Evolutionary conservation across 2,329 filamentous ascomycete genomes (phyloP).

Genomic region (Epichloe gansuensis): DNA sequence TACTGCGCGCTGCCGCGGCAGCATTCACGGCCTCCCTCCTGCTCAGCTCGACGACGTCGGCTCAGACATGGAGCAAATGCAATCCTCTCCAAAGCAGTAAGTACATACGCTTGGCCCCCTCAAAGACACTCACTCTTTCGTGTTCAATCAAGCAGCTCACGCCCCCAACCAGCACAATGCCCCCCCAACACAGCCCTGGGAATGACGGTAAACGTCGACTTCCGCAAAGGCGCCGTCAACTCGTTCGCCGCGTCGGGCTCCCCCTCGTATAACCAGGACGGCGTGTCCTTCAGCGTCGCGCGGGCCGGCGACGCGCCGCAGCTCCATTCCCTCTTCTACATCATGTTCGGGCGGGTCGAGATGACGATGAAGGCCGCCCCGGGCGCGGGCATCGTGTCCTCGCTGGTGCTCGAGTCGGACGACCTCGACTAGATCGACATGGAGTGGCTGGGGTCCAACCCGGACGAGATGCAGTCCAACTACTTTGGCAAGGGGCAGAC

Average conservation of each 20-base stretch:
- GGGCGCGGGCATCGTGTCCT: constrained; percentile 85
- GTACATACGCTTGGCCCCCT: constrained; percentile 6
- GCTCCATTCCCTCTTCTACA: constrained; percentile 85
- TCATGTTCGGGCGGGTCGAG: constrained; percentile 95
- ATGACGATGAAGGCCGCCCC: constrained; percentile 75
- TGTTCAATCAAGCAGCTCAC: not conserved
- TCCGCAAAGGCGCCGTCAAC: constrained; percentile 63
- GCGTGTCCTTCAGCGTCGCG: constrained; percentile 68
- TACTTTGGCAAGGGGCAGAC: constrained; percentile 93
- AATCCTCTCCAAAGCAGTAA: constrained; percentile 24
- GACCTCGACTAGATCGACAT: constrained; percentile 92
- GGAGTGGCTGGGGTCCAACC: constrained; percentile 80
- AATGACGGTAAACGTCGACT: constrained; percentile 72
- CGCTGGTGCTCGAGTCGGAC: constrained; percentile 82
- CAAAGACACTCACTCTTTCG: not conserved
- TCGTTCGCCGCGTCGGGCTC: constrained; percentile 61
- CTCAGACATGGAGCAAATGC: constrained; percentile 29
- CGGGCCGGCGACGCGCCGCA: constrained; percentile 73
- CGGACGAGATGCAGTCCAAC: constrained; percentile 77
- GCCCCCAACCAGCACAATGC: constrained; percentile 39
- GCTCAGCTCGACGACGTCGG: constrained; percentile 13
- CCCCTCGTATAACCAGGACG: constrained; percentile 63
- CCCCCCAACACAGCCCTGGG: constrained; percentile 69
- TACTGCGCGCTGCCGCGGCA: not conserved
- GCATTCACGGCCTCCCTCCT: constrained; percentile 6